Evolutionary conservation across 2,329 filamentous ascomycete species (phyloP), one percentile per base, ranked within the genome.

Genomic region (Xylariaceae sp.): DNA sequence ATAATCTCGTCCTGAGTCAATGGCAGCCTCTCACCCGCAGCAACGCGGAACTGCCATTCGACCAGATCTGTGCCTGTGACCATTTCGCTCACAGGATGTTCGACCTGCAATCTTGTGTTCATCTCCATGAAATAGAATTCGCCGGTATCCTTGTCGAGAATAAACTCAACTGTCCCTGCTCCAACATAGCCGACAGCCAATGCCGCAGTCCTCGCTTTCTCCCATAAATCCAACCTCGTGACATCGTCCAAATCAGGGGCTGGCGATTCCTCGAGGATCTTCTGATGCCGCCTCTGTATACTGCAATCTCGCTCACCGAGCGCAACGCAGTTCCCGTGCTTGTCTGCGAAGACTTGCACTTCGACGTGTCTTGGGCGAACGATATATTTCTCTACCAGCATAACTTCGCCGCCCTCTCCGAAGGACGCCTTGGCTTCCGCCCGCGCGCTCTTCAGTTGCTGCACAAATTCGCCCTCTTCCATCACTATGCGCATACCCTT

Each of bases 101-200:
- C 93, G 37, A 98, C 93, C 65, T 98, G 93, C 16, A 98, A 71
- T 38, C 93, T 78, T 0, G 93, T 96, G 57, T 88, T 85, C 76
- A 87, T 86, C 66, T 87, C 84, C 76, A 87, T 84, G 54, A 87
- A 87, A 64, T 80, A 95, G 63, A 93, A 95, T 33, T 85, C 78
- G 36, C 82, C 86, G 4, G 81, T 83, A 54, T 87, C 81, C 59
- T 89, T 86, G 63, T 95, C 89, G 4, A 95, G 83, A 33, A 95
- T 85, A 58, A 90, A 95, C 65, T 95, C 89, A 16, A 95, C 85
- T 0, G 89, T 95, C 2, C 89, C 89, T 8, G 88, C 89, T 6
- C 86, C 88, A n/a, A 85, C 84, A 56, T 95, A 95, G n/a, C 80
- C 78, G 4, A 94, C 85, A 3, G 89, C 87, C 11, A 85, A 74